Evolutionary conservation across 106 monocot genomes (phyloP).

Genomic region (Acorus gramineus): DNA sequence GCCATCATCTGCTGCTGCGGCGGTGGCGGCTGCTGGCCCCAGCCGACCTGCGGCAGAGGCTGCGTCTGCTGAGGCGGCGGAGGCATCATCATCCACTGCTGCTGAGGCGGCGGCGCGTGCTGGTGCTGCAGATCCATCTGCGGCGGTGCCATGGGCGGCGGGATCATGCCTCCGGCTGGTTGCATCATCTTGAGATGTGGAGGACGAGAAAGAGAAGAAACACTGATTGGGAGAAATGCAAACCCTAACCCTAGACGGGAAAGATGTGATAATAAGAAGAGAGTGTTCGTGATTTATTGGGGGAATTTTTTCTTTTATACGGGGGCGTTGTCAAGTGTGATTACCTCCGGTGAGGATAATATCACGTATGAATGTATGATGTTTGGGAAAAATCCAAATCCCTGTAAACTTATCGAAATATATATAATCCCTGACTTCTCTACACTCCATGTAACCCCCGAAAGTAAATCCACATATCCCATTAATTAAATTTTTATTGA

Average conservation of each 20-base stretch:
- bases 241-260: not conserved
- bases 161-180: constrained; percentile 38
- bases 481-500: no score
- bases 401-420: no score
- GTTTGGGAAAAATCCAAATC: no score
- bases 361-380: no score
- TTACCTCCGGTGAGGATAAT: no score
- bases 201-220: not conserved
- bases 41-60: constrained; percentile 36
- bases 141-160: constrained; percentile 26
- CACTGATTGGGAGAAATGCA: not conserved
- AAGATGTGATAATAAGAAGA: no score
- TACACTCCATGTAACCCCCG: no score
- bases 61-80: constrained; percentile 26
- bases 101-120: constrained; percentile 23
- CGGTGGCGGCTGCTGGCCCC: constrained; percentile 52
- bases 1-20: constrained; percentile 18
- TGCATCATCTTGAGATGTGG: constrained; percentile 41
- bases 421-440: no score
- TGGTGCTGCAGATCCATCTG: constrained; percentile 30
- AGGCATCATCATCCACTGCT: constrained; percentile 25
- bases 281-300: no score
- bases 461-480: no score
- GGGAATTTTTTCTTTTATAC: no score
- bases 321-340: no score